phyloP scores from a whole-genome alignment of 352 stramenopile species.

The Phytophthora tentaculata region DNA sequence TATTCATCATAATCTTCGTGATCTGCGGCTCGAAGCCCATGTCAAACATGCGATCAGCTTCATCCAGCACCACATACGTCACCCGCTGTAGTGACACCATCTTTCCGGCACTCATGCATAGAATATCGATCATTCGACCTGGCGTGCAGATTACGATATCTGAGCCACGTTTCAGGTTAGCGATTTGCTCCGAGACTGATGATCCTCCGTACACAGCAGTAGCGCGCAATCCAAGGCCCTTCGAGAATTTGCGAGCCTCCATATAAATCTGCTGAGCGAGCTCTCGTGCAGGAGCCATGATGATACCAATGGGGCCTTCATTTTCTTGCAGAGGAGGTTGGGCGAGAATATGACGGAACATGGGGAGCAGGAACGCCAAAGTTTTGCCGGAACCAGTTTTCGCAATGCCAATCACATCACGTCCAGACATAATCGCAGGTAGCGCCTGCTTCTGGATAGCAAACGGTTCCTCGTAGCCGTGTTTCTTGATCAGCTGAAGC shows the following conservation, averaged over 20 bases:
- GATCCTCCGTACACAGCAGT: constrained; percentile 96
- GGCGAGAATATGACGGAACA: constrained; percentile 97
- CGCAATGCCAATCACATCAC: constrained; percentile 99
- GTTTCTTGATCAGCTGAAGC: constrained; percentile 93
- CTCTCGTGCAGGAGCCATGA: constrained; percentile 98
- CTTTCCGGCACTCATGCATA: constrained; percentile 97
- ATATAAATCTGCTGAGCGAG: constrained; percentile 98
- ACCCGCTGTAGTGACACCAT: constrained; percentile 97
- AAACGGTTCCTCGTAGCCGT: constrained; percentile 95
- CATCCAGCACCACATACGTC: constrained; percentile 98
- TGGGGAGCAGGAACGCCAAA: constrained; percentile 91
- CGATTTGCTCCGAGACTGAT: constrained; percentile 98
- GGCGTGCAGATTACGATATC: constrained; percentile 99
- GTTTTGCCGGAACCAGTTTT: constrained; percentile 97
- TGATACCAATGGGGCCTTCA: constrained; percentile 97
- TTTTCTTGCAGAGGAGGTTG: constrained; percentile 91
- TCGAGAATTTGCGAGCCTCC: constrained; percentile 95
- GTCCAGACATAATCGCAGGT: constrained; percentile 98
- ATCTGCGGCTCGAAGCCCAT: constrained; percentile 99
- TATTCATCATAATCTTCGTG: constrained; percentile 95
- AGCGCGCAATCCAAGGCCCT: constrained; percentile 90
- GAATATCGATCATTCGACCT: constrained; percentile 99
- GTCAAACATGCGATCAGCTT: constrained; percentile 99
- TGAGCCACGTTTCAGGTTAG: constrained; percentile 97
- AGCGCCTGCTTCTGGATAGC: constrained; percentile 97